Conservation (phyloP, 2,329 filamentous ascomycete species). For the Penicillium frequentans region DNA sequence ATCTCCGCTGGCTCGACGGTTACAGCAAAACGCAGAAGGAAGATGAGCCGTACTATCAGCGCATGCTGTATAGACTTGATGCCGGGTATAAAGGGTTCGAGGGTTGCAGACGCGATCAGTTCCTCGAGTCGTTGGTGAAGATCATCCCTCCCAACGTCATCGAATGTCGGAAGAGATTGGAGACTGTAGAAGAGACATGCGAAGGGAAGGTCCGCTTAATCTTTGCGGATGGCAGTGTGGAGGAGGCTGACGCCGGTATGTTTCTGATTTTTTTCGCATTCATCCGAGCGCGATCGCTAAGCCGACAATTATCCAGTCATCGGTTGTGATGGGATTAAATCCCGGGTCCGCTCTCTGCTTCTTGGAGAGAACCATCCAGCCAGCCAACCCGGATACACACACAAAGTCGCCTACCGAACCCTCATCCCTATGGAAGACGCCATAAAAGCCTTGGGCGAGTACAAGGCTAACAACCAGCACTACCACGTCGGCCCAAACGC, state of each 20-base stretch:
- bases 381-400: background rate
- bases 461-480: background rate
- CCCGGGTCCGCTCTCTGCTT: background rate
- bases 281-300: background rate
- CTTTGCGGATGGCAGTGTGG: background rate
- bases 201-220: background rate
- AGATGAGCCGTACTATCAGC: background rate
- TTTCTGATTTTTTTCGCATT: background rate
- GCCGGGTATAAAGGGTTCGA: background rate
- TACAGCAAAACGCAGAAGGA: background rate
- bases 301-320: conserved; percentile 24
- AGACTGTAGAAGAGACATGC: background rate
- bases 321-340: background rate
- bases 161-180: background rate
- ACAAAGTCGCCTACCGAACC: background rate
- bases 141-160: background rate
- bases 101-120: background rate
- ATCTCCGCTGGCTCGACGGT: background rate
- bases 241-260: background rate
- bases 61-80: background rate
- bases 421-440: background rate
- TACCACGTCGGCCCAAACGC: background rate
- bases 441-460: background rate
- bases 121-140: background rate
- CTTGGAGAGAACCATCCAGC: background rate